Evolutionary conservation across 768 basidiomycete genomes (phyloP), one percentile per base, ranked within the genome.

Genomic region (Trametes sanguinea): DNA sequence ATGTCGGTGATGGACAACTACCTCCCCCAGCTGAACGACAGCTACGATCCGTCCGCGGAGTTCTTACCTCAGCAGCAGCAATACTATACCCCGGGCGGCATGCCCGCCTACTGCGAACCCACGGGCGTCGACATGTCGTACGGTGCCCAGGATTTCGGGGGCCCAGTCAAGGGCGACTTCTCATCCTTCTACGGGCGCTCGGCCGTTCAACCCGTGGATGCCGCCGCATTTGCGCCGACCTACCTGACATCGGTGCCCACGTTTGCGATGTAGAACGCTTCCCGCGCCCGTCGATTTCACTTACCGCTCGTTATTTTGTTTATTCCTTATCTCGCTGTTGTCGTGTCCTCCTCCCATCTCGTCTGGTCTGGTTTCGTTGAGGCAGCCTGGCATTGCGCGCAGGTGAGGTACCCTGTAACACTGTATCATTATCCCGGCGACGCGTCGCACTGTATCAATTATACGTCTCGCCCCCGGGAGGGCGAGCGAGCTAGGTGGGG

Each of bases 261-360:
- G 52, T 71, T 63, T 54, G 64, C 60, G 48, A 61, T 70, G 62
- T 70, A 65, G 67, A 63, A 62, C 53, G 51, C 57, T 57, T 59
- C 50, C 50, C 57, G 50, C 57, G 39, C 29, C 57, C 50, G 11
- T 51, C 53, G 13, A 22, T 56, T 50, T 43, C 65, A 57, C 60
- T 59, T 52, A 62, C 60, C 60, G 52, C 58, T 64, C 61, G 61
- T 56, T 62, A 53, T 67, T 57, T 63, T 63, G 30, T 46, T 63
- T 62, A 62, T 62, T 62, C 48, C 62, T 40, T 63, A 57, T 63
- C 62, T 63, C 61, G 52, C 56, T 54, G 62, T 51, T 63, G 50
- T 63, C 53, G 52, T 55, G 27, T 32, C 46, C 48, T 39, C 27
- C 40, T 43, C 6, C 14, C 17, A 40, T 62, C 48, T 47, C 43